Base-by-base conservation (phyloP, 257 asterid species). In the Avicennia marina region DNA sequence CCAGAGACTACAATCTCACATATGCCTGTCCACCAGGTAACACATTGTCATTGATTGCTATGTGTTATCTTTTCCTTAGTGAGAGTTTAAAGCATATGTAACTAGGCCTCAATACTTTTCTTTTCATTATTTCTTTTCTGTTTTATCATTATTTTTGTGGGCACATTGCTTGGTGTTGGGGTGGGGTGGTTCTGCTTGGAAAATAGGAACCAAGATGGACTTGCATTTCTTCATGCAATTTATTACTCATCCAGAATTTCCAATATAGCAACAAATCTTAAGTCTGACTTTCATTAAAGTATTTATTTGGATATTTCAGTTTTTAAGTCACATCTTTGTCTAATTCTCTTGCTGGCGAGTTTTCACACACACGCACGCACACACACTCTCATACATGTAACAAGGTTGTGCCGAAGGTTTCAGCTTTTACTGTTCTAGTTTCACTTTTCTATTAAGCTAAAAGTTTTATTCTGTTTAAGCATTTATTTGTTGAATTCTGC, bases 11-110 rank as follows among this genome's bases (percentile, higher is more conserved):
- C 81, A 39, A 64, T 86, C 55, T 93, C 97, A 7, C 71, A 84
- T 53, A 84, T 84, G 65, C 99, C 97, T 27, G 74, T 93, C 54
- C 99, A 93, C 73, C 97, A 88, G 90, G 99, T 93, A 73, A 63
- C 12, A 50, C n/a, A 63, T 71, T 29, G 39, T 55, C 52, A 41
- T 20, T 19, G 42, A 24, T 53, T 33, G 26, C 57, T 21, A 18
- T 57, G 1, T 48, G 55, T 40, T 11, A 36, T 20, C 40, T n/a
- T 24, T 11, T 25, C 15, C 9, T 31, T 11, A n/a, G 1, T 32
- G 26, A 9, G 18, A 4, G 45, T 25, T n/a, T 25, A 32, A 26
- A 22, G 42, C 45, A 46, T 36, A 17, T 39, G 18, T 24, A 22
- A 34, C 52, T 32, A 18, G 17, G 40, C 11, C 15, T 22, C 10